Percentiles rank a stretch among this genome's conserved stretches.
Conservation (phyloP, 2,329 filamentous ascomycete species). For the Botryotinia calthae region DNA sequence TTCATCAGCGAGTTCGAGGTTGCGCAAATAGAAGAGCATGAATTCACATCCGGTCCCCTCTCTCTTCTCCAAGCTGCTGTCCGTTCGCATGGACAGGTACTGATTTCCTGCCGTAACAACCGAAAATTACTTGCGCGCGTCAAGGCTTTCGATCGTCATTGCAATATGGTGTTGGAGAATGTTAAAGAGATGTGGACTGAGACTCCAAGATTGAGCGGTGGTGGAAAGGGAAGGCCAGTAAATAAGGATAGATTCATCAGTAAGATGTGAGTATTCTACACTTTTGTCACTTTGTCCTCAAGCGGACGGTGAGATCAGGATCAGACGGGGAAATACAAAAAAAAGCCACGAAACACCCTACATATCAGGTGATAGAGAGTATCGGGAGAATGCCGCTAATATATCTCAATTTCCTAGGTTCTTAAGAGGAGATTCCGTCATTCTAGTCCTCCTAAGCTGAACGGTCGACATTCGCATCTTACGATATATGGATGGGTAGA, state of each 20-base stretch:
- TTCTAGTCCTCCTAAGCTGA: conserved; percentile 40
- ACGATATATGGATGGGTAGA: conserved; percentile 12
- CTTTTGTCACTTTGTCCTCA: background rate
- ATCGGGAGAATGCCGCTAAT: background rate
- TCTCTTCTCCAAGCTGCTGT: conserved; percentile 97
- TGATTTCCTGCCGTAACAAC: conserved; percentile 98
- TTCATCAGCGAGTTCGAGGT: conserved; percentile 80
- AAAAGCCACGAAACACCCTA: background rate
- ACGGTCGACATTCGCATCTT: conserved; percentile 17
- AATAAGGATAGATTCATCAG: conserved; percentile 99
- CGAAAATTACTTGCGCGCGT: conserved; percentile 95
- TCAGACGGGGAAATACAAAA: background rate
- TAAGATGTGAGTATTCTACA: conserved; percentile 70
- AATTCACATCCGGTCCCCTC: conserved; percentile 75
- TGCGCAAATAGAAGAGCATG: conserved; percentile 73
- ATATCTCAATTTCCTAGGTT: conserved; percentile 32
- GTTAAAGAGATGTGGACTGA: conserved; percentile 99
- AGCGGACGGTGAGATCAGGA: background rate
- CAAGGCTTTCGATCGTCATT: conserved; percentile 97
- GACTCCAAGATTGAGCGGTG: conserved; percentile 75
- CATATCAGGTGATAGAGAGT: background rate
- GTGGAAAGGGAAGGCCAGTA: conserved; percentile 84
- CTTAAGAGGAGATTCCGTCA: conserved; percentile 41
- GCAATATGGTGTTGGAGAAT: conserved; percentile 98
- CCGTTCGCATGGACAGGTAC: conserved; percentile 88